Percentiles rank a stretch among this genome's conserved stretches.
These are phyloP conservation scores for Leccinum solheimii DNA, from an alignment of 1,284 basidiomycete genomes.

Conservation along the genomic window DNA sequence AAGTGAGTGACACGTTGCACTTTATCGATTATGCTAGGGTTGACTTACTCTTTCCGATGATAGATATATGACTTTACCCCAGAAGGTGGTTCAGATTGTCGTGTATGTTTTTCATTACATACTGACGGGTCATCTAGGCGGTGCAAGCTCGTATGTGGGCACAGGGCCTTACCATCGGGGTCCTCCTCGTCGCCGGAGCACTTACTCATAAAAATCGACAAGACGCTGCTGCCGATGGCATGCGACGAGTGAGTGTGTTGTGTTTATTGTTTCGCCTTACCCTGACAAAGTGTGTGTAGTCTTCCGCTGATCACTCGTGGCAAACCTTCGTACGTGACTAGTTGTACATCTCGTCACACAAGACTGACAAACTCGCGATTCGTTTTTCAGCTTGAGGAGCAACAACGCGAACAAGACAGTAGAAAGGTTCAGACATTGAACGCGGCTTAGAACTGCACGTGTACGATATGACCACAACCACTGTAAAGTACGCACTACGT, in stretches of 20 bases:
- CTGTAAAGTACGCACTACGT: not conserved
- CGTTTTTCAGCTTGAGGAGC: constrained; percentile 27
- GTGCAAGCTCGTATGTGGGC: constrained; percentile 96
- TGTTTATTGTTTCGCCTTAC: not conserved
- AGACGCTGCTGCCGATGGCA: constrained; percentile 26
- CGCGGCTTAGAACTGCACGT: constrained; percentile 1
- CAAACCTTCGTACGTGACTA: constrained; percentile 25
- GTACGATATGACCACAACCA: not conserved
- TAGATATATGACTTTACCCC: constrained; percentile 56
- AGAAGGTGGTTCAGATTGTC: constrained; percentile 41
- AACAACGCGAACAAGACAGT: constrained; percentile 28
- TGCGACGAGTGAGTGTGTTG: constrained; percentile 27
- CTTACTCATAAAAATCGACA: constrained; percentile 52
- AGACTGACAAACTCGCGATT: constrained; percentile 1
- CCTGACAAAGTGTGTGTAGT: constrained; percentile 12
- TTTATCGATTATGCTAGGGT: not conserved
- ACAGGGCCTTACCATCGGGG: constrained; percentile 76
- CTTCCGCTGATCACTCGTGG: constrained; percentile 30
- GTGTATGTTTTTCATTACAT: not conserved
- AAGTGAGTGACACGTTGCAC: constrained; percentile 44
- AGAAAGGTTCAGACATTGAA: constrained; percentile 19
- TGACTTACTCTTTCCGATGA: not conserved
- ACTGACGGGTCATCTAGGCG: constrained; percentile 58
- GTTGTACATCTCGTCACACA: not conserved
- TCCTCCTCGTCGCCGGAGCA: constrained; percentile 73